Conservation (phyloP, 306 rosid species). For the Fragaria vesca region DNA sequence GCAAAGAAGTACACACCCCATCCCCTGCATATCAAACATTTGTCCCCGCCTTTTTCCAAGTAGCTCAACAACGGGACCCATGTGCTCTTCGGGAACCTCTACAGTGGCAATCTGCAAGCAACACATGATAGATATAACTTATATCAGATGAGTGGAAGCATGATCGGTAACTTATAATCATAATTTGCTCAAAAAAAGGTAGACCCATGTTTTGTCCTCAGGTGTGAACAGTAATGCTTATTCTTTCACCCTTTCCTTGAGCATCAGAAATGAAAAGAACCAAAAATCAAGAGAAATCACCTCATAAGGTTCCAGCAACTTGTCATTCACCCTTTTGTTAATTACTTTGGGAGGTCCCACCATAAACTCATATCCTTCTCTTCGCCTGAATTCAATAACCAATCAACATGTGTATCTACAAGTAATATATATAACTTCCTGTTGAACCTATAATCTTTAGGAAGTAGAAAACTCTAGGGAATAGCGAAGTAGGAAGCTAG, state of each 20-base stretch:
- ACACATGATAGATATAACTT: conserved; percentile 26
- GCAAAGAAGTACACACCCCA: conserved; percentile 64
- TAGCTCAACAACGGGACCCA: conserved; percentile 96
- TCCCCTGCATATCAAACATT: conserved; percentile 97
- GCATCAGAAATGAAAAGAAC: background rate
- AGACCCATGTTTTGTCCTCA: too few relatives aligned
- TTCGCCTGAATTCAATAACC: conserved; percentile 64
- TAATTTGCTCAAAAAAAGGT: too few relatives aligned
- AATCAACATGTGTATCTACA: conserved; percentile 19
- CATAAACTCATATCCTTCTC: conserved; percentile 98
- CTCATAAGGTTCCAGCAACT: conserved; percentile 87
- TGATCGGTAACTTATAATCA: background rate
- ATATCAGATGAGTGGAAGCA: background rate
- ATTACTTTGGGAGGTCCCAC: conserved; percentile 99
- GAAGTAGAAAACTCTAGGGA: background rate
- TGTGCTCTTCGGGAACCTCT: conserved; percentile 94
- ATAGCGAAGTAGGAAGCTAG: too few relatives aligned
- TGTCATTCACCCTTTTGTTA: conserved; percentile 71
- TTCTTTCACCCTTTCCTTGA: background rate
- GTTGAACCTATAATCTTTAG: background rate
- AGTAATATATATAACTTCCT: background rate
- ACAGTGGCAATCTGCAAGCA: conserved; percentile 82
- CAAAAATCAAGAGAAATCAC: conserved; percentile 40
- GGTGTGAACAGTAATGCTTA: background rate
- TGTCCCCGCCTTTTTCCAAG: conserved; percentile 94